Evolutionary conservation across 148 eudicot species (phyloP).

Genomic region (Simmondsia chinensis): DNA sequence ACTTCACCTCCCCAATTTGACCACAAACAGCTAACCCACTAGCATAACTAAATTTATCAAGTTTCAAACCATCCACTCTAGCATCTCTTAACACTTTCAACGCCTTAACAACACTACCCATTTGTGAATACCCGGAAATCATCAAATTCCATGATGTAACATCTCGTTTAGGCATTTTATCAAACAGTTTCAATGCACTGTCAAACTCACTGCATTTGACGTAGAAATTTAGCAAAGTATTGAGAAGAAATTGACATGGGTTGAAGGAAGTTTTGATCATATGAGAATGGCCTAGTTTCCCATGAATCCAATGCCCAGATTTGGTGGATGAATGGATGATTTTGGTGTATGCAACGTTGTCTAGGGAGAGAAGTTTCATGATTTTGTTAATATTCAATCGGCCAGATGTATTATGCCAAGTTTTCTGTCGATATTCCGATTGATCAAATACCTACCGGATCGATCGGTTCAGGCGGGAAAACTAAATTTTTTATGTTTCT

Average conservation of each 20-base stretch:
- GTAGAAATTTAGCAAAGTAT: conserved; percentile 14
- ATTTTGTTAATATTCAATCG: conserved; percentile 3
- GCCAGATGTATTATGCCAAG: conserved; percentile 9
- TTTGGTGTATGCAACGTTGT: conserved; percentile 12
- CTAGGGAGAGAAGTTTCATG: conserved; percentile 6
- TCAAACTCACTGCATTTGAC: conserved; percentile 9
- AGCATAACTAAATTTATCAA: conserved; percentile 11
- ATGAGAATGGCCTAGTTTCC: conserved; percentile 15
- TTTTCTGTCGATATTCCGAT: conserved; percentile 23
- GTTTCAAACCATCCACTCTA: background rate
- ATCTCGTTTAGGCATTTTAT: conserved; percentile 11
- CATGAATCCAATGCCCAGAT: conserved; percentile 10
- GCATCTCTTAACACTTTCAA: conserved; percentile 2
- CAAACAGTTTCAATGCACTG: conserved; percentile 14
- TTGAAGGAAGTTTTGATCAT: conserved; percentile 15
- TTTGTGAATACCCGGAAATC: conserved; percentile 13
- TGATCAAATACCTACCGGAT: conserved; percentile 10
- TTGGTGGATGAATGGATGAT: conserved; percentile 8
- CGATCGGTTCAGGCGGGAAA: conserved; percentile 8
- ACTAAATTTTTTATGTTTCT: background rate
- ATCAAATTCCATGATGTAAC: conserved; percentile 16
- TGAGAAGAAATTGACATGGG: conserved; percentile 14
- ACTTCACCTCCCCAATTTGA: conserved; percentile 8
- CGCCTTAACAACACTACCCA: conserved; percentile 7
- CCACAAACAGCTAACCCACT: conserved; percentile 18